Conservation (phyloP, 208 protist species). For the Leishmania arabica region DNA sequence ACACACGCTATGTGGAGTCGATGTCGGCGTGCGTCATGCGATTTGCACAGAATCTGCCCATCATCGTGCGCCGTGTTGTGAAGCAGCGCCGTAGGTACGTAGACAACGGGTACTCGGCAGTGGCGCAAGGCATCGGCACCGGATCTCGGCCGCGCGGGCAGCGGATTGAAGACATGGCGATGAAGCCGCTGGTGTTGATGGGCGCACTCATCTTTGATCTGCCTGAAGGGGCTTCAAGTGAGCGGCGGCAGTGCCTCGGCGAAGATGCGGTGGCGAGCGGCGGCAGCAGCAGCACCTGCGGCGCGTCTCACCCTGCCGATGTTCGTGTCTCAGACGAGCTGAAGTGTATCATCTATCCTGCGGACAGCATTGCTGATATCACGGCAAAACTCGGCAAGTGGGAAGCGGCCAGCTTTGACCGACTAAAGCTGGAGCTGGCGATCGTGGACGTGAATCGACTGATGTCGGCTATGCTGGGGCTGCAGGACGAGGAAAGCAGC, state of each 20-base stretch:
- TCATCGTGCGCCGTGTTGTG: conserved; percentile 83
- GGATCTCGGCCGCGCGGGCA: conserved; percentile 53
- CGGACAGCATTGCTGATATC: conserved; percentile 76
- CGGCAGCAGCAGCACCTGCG: conserved; percentile 63
- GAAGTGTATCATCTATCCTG: conserved; percentile 67
- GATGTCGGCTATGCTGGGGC: conserved; percentile 58
- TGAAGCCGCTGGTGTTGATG: conserved; percentile 88
- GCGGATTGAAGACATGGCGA: conserved; percentile 86
- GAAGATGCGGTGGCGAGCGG: conserved; percentile 3
- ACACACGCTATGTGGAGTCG: conserved; percentile 65
- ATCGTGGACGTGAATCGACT: conserved; percentile 66
- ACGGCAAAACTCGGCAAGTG: conserved; percentile 67
- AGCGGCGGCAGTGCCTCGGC: conserved; percentile 3
- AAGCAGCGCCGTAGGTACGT: conserved; percentile 60
- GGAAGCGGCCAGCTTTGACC: conserved; percentile 80
- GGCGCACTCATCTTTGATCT: conserved; percentile 77
- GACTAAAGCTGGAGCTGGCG: conserved; percentile 80
- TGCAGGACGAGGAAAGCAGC: conserved; percentile 33
- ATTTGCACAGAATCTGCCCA: conserved; percentile 80
- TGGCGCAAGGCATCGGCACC: conserved; percentile 68
- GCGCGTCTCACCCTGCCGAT: conserved; percentile 46
- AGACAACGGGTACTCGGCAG: conserved; percentile 32
- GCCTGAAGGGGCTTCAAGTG: conserved; percentile 12
- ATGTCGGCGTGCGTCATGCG: conserved; percentile 74
- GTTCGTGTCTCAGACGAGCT: conserved; percentile 68